Percentiles rank a stretch among this genome's conserved stretches.
Conservation (phyloP, 116 monocot species). For the Trichopus zeylanicus region DNA sequence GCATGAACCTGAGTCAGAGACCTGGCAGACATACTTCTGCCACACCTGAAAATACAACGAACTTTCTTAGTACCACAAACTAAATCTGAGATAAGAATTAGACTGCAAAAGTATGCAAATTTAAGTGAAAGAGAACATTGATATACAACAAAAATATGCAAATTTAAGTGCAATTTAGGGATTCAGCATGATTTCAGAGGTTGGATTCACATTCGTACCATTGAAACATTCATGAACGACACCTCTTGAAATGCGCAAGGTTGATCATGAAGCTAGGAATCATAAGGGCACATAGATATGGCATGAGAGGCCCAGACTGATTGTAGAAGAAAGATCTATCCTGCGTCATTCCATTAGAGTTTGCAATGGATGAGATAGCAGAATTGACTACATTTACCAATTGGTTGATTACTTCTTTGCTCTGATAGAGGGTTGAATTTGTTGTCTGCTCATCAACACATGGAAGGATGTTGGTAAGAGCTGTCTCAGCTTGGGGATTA, state of each 20-base stretch:
- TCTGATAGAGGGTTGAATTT: conserved; percentile 63
- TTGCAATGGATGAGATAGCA: conserved; percentile 47
- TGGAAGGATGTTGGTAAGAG: conserved; percentile 67
- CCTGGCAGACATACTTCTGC: conserved; percentile 52
- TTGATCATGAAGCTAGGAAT: conserved; percentile 34
- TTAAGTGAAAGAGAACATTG: no score
- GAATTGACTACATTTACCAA: conserved; percentile 73
- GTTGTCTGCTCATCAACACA: conserved; percentile 69
- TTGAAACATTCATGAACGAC: conserved; percentile 56
- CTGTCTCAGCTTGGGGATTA: conserved; percentile 78
- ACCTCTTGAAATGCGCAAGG: conserved; percentile 48
- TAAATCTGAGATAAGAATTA: no score
- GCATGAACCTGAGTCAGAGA: conserved; percentile 45
- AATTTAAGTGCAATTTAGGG: no score
- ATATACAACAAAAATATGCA: no score
- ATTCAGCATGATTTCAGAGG: no score
- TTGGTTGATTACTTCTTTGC: conserved; percentile 55
- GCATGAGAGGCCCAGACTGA: conserved; percentile 61
- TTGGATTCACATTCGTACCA: no score
- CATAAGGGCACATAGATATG: conserved; percentile 72
- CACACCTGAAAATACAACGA: conserved; percentile 82
- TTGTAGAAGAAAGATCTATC: conserved; percentile 30
- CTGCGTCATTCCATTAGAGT: conserved; percentile 15
- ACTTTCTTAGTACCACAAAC: neutral
- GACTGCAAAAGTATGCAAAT: no score